Percentiles rank a stretch among this genome's conserved stretches.
Evolutionary conservation across 192 early-diverging fungal genomes (phyloP).

Genomic region (Linnemannia exigua): DNA sequence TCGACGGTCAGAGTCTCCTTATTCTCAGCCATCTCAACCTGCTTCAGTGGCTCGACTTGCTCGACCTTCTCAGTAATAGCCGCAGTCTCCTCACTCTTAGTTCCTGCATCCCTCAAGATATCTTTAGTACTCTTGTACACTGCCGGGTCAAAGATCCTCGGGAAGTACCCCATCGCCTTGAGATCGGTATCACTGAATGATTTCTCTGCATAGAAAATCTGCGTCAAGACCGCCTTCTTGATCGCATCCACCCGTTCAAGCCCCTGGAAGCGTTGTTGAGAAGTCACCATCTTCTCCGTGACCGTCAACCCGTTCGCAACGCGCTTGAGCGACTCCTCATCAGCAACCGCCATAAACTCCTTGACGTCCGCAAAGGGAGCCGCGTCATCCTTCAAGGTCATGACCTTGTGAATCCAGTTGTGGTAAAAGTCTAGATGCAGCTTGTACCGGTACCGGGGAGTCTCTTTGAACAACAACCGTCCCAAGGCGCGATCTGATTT

Average conservation of each 20-base stretch:
- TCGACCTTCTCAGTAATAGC: neutral
- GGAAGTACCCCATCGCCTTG: slow-evolving; percentile 26
- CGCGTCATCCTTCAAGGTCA: slow-evolving; percentile 16
- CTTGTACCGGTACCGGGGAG: slow-evolving; percentile 15
- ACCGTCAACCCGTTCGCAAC: slow-evolving; percentile 19
- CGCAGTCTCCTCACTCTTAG: neutral
- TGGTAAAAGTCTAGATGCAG: slow-evolving; percentile 32
- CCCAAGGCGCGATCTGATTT: slow-evolving; percentile 6
- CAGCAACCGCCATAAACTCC: slow-evolving; percentile 17
- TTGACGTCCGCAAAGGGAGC: slow-evolving; percentile 16
- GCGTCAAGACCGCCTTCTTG: slow-evolving; percentile 29
- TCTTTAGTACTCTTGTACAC: neutral
- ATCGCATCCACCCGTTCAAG: slow-evolving; percentile 8
- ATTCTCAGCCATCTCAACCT: neutral
- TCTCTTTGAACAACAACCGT: neutral
- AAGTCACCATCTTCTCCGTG: slow-evolving; percentile 1
- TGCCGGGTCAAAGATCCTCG: slow-evolving; percentile 24
- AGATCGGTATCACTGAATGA: slow-evolving; percentile 24
- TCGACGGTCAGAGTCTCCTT: neutral
- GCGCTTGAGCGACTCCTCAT: slow-evolving; percentile 16
- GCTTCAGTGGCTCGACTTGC: no score
- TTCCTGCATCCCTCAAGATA: slow-evolving; percentile 2
- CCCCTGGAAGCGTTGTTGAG: neutral
- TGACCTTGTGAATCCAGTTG: slow-evolving; percentile 27
- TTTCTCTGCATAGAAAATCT: slow-evolving; percentile 28